Percentiles rank a stretch among this genome's conserved stretches.
Conservation (phyloP, 2,329 filamentous ascomycete species). For the Apiospora sp. region DNA sequence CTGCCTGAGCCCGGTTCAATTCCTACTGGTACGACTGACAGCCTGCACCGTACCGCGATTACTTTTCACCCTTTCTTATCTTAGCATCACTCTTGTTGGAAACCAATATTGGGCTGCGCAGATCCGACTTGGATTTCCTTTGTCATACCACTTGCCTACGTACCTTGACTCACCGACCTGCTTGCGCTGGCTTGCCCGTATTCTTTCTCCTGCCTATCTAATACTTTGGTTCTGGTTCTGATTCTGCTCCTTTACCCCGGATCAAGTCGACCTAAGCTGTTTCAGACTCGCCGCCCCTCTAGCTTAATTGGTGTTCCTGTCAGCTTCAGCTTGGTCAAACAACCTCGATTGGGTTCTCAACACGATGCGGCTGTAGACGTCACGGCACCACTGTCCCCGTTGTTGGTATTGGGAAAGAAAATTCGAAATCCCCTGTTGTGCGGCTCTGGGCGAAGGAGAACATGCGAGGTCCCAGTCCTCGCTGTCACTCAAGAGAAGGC, state of each 20-base stretch:
- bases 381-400: slow-evolving; percentile 3
- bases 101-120: slow-evolving; percentile 9
- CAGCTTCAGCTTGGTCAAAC: neutral
- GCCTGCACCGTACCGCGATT: slow-evolving; percentile 16
- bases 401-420: slow-evolving; percentile 18
- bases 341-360: neutral
- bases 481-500: slow-evolving; percentile 16
- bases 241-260: slow-evolving; percentile 6
- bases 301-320: slow-evolving; percentile 14
- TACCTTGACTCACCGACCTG: neutral
- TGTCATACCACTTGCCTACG: neutral
- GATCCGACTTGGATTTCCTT: slow-evolving; percentile 12
- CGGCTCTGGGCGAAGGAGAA: slow-evolving; percentile 6
- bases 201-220: neutral
- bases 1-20: slow-evolving; percentile 15
- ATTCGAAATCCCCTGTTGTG: neutral
- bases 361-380: slow-evolving; percentile 19
- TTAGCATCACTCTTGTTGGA: slow-evolving; percentile 15
- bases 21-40: slow-evolving; percentile 10
- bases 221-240: neutral
- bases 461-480: slow-evolving; percentile 19
- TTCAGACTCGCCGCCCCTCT: slow-evolving; percentile 15
- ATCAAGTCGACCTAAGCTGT: slow-evolving; percentile 9
- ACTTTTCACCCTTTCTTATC: slow-evolving; percentile 22
- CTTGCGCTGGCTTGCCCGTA: neutral